Evolutionary conservation across 371 early-diverging fungal species (phyloP).

Genomic region (Saksenaea vasiformis): DNA sequence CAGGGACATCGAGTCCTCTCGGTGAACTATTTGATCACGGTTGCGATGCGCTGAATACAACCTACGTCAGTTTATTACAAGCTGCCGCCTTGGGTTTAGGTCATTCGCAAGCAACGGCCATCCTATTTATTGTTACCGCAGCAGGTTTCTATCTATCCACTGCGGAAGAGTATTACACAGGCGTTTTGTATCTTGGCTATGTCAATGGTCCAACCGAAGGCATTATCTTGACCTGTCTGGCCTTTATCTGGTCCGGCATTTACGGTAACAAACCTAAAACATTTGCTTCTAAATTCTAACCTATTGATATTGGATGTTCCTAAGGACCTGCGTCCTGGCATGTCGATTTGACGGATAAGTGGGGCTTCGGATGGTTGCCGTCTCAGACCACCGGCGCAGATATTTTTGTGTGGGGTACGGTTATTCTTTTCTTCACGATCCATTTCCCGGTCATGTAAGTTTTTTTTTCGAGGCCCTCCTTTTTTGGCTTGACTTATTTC

Average conservation of each 20-base stretch:
- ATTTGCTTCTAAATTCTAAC: neutral
- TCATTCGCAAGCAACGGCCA: slow-evolving; percentile 65
- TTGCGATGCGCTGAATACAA: slow-evolving; percentile 91
- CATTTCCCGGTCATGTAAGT: slow-evolving; percentile 48
- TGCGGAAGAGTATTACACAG: slow-evolving; percentile 97
- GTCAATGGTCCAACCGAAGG: slow-evolving; percentile 97
- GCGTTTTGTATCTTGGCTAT: slow-evolving; percentile 87
- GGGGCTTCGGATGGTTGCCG: slow-evolving; percentile 26
- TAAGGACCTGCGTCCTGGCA: slow-evolving; percentile 49
- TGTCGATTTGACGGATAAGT: slow-evolving; percentile 26
- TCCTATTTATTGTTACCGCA: slow-evolving; percentile 68
- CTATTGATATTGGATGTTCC: too few relatives aligned
- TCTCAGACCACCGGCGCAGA: slow-evolving; percentile 33
- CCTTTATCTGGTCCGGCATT: slow-evolving; percentile 73
- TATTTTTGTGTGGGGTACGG: slow-evolving; percentile 39
- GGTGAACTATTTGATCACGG: slow-evolving; percentile 96
- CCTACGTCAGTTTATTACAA: slow-evolving; percentile 80
- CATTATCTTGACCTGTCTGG: slow-evolving; percentile 73
- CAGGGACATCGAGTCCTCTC: slow-evolving; percentile 90
- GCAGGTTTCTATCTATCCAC: slow-evolving; percentile 91
- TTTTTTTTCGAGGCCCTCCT: neutral
- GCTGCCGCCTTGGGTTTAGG: slow-evolving; percentile 84
- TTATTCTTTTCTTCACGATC: slow-evolving; percentile 36
- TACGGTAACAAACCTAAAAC: slow-evolving; percentile 40
- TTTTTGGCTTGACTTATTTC: too few relatives aligned